Evolutionary conservation across 1,284 basidiomycete genomes (phyloP).

Genomic region (Sanghuangporus weigelae): DNA sequence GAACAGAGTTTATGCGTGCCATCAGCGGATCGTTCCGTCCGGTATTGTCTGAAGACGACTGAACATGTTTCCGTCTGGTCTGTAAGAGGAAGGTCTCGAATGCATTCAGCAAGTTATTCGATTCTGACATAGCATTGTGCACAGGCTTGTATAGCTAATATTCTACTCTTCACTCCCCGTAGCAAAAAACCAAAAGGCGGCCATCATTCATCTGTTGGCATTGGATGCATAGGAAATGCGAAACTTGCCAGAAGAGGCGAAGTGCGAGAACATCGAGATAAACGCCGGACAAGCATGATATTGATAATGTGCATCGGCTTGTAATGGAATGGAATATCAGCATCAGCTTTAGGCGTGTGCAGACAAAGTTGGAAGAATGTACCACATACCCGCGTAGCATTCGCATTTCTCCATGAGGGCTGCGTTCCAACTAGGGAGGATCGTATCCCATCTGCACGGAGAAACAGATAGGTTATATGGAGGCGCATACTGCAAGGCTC

Average conservation of each 20-base stretch:
- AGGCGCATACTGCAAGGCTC: too few relatives aligned
- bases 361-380: background rate
- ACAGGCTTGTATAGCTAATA: too few relatives aligned
- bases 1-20: background rate
- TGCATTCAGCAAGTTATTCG: too few relatives aligned
- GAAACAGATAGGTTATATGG: background rate
- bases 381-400: background rate
- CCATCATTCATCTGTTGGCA: too few relatives aligned
- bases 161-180: too few relatives aligned
- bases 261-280: background rate
- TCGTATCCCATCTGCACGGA: background rate
- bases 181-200: too few relatives aligned
- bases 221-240: background rate
- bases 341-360: background rate
- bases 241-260: background rate
- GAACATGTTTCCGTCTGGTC: too few relatives aligned
- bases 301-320: background rate
- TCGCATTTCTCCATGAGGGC: background rate
- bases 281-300: background rate
- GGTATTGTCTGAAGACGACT: too few relatives aligned
- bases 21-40: too few relatives aligned
- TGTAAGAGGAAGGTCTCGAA: too few relatives aligned
- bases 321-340: too few relatives aligned
- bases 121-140: too few relatives aligned
- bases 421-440: background rate